phyloP scores from a whole-genome alignment of 2,329 filamentous ascomycete genomes.

The Fulvia fulva region DNA sequence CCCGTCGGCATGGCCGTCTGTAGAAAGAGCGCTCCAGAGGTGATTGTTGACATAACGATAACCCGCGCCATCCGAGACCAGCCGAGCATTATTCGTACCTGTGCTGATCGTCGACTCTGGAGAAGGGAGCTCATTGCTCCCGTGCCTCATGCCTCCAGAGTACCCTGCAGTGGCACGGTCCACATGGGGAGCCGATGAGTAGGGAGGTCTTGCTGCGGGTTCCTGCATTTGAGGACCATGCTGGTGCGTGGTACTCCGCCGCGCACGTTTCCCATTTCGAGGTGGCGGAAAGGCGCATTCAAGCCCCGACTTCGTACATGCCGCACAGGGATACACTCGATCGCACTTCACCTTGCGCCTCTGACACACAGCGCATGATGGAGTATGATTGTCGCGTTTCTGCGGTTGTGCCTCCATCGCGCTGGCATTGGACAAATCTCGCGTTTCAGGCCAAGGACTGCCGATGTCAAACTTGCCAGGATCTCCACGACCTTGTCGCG shows the following conservation, averaged over 20 bases:
- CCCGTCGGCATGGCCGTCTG: conserved; percentile 11
- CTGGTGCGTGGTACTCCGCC: conserved; percentile 12
- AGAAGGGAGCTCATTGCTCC: conserved; percentile 16
- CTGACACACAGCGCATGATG: conserved; percentile 26
- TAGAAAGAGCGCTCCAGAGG: conserved; percentile 23
- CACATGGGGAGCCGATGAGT: conserved; percentile 4
- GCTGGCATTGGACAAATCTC: background rate
- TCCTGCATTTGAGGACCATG: conserved; percentile 7
- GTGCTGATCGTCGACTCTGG: conserved; percentile 16
- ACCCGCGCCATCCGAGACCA: conserved; percentile 23
- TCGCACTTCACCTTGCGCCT: conserved; percentile 27
- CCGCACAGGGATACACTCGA: conserved; percentile 23
- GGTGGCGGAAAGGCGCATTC: conserved; percentile 22
- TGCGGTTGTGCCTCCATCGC: background rate
- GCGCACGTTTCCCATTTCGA: conserved; percentile 19
- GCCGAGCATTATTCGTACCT: conserved; percentile 17
- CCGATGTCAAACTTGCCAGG: background rate
- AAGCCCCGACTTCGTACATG: conserved; percentile 25
- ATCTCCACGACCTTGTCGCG: background rate
- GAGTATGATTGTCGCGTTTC: conserved; percentile 27
- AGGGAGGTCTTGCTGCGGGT: conserved; percentile 1
- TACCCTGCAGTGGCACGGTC: conserved; percentile 8
- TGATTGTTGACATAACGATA: conserved; percentile 27
- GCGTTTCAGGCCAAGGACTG: background rate
- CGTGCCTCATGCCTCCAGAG: conserved; percentile 1